Base-by-base conservation (phyloP, 495 filamentous ascomycete genomes). In the Hypoxylon cercidicola region DNA sequence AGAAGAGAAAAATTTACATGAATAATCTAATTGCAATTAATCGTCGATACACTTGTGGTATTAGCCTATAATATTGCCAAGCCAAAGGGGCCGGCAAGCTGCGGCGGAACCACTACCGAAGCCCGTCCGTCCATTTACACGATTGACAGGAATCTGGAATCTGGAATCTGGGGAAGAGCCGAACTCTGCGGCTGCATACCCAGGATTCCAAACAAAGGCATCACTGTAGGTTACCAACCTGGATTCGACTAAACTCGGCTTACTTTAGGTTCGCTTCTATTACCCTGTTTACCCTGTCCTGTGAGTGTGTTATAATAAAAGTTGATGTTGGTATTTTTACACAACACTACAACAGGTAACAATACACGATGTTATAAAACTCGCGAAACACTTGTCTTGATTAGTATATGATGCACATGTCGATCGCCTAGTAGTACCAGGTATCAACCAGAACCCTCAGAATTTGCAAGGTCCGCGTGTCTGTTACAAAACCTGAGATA, bases 11-110 rank as follows among this genome's bases (percentile, higher is more conserved):
- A 44, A 49, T 40, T 43, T 45, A 32, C 43, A 52, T 35, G 20
- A 4, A 18, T 25, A 69, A 64, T 69, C 18, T 69, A 64, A 46
- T 54, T 20, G 28, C 52, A 69, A 69, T 69, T 51, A 69, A 69
- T 57, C 47, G 32, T n/a, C n/a, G n/a, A n/a, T n/a, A 53, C 23
- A 52, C 43, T 50, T 58, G 25, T 49, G 56, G 50, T 65, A 69
- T 69, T 69, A 69, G 66, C 55, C 66, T 69, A 46, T 65, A 58
- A 32, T 48, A 40, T 15, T 49, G 55, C 61, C 52, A 51, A 64
- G 49, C 37, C 50, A 60, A 19, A 52, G 30, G 45, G 25, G 49
- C 25, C 60, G 51, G 55, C 50, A 16, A 58, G 32, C 41, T 34
- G 62, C 61, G 56, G 61, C 47, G 61, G 61, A 45, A 65, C 5